Evolutionary conservation across 768 basidiomycete genomes (phyloP).

Genomic region (Mycena filopes): DNA sequence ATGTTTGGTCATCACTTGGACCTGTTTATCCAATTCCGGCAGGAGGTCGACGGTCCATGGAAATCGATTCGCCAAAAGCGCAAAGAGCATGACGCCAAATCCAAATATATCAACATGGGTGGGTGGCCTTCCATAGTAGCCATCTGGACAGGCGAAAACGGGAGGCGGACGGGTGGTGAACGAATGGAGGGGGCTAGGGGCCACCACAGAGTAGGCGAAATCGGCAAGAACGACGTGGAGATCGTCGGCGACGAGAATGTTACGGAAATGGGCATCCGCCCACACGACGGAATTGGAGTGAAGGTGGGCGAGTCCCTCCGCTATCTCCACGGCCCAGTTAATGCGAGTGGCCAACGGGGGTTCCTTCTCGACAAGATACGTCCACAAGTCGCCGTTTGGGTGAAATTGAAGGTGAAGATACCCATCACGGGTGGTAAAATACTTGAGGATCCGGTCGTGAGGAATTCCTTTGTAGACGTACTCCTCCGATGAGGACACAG

Average conservation of each 20-base stretch:
- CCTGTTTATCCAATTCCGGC: background rate
- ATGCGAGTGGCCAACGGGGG: background rate
- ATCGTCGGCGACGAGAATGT: constrained; percentile 36
- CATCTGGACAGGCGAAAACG: constrained; percentile 2
- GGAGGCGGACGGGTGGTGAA: constrained; percentile 24
- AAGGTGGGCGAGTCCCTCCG: constrained; percentile 26
- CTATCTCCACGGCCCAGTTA: constrained; percentile 27
- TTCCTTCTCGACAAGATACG: too few relatives aligned
- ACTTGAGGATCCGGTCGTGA: background rate
- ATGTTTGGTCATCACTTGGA: background rate
- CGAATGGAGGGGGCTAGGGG: constrained; percentile 2
- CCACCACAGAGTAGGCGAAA: constrained; percentile 22
- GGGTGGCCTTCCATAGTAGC: constrained; percentile 3
- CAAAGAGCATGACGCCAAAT: constrained; percentile 31
- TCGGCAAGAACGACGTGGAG: constrained; percentile 15
- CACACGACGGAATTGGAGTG: constrained; percentile 27
- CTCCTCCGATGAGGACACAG: too few relatives aligned
- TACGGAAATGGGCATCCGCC: constrained; percentile 28
- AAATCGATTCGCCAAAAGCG: constrained; percentile 22
- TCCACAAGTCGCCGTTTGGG: too few relatives aligned
- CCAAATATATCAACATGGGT: constrained; percentile 26
- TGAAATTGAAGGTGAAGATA: too few relatives aligned
- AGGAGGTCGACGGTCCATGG: constrained; percentile 17
- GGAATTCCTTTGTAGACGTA: too few relatives aligned
- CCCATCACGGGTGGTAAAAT: too few relatives aligned